Evolutionary conservation across 768 basidiomycete genomes (phyloP), one percentile per base, ranked within the genome.

Genomic region (Podaxis sp.): DNA sequence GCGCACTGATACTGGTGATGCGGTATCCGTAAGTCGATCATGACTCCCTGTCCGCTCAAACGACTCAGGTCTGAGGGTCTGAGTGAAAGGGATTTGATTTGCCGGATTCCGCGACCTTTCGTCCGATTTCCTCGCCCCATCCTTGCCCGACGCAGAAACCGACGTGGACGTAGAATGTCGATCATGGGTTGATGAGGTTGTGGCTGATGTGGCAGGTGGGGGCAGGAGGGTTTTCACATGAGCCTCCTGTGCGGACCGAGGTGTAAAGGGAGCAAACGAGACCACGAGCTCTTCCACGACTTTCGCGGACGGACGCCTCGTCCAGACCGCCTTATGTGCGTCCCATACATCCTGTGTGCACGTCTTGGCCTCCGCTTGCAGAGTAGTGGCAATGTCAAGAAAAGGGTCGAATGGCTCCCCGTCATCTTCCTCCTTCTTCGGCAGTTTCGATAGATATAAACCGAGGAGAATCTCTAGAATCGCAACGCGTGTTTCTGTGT

Each of bases 281-380:
- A 62, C 57, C 1, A 67, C 67, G 25, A 70, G 63, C 27, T 68
- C 68, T n/a, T 69, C 64, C 9, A 70, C 60, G 13, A 61, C 47
- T 37, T 61, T 68, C 9, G 69, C 57, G 0, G 69, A 70, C 16
- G 62, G 51, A 13, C 63, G 66, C 46, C 51, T 60, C n/a, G 61
- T 62, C 71, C 71, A 72, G 3, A 48, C 21, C 11, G 51, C 53
- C 52, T 68, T 70, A 54, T 72, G 68, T 9, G 59, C 62, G 61
- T 72, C 71, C 71, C 71, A 72, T 2, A 71, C 67, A 37, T 72
- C 71, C 60, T 72, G 71, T 2, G 71, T 72, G 47, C 65, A 67
- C 0, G 59, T 63, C 18, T 63, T 69, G 1, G 68, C 65, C 54
- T 71, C 65, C 16, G 58, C 35, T 2, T 50, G 56, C 14, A 71